Conservation (phyloP, 169 alveolate genomes). For the Cryptosporidium xiaoi region DNA sequence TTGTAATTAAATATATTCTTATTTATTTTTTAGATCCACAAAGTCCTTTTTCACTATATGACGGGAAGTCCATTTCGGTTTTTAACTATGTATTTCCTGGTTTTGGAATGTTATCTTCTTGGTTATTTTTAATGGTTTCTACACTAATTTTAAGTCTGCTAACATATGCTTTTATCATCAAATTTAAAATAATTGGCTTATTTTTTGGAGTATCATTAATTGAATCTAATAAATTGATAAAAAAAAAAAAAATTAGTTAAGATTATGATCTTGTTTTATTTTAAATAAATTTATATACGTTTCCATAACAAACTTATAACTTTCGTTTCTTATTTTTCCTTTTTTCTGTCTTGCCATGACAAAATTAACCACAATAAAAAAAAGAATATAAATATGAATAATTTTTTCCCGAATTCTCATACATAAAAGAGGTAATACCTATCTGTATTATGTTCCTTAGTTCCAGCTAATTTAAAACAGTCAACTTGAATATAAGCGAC, state of each 20-base stretch:
- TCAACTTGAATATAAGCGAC: too few species aligned
- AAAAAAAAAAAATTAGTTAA: neutral
- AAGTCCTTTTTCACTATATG: conserved; percentile 53
- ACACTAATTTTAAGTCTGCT: conserved; percentile 16
- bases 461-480: too few species aligned
- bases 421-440: too few species aligned
- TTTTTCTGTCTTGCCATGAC: too few species aligned
- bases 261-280: neutral
- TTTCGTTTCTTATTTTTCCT: too few species aligned
- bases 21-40: conserved; percentile 14
- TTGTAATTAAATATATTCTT: conserved; percentile 28
- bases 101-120: conserved; percentile 22
- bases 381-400: too few species aligned
- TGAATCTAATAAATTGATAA: neutral
- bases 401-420: too few species aligned
- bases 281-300: too few species aligned
- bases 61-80: conserved; percentile 38
- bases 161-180: conserved; percentile 14
- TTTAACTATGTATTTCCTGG: conserved; percentile 38
- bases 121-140: conserved; percentile 9
- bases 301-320: too few species aligned
- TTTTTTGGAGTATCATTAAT: conserved; percentile 15
- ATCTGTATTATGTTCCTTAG: too few species aligned
- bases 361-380: too few species aligned
- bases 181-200: conserved; percentile 5